Evolutionary conservation across 352 stramenopile species (phyloP).

Genomic region (Phytophthora cajani): DNA sequence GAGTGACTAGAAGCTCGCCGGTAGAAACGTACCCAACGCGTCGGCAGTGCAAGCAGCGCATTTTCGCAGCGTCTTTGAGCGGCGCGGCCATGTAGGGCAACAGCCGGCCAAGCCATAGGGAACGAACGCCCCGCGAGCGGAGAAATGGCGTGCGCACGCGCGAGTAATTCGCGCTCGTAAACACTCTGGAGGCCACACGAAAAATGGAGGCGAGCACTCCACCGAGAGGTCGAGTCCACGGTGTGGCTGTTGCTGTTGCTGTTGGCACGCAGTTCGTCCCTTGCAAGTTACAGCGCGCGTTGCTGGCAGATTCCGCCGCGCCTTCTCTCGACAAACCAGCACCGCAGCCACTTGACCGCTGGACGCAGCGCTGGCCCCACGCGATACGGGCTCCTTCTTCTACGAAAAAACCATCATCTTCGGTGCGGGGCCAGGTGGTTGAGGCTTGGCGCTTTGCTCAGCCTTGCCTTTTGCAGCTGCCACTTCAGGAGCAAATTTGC

Average conservation of each 20-base stretch:
- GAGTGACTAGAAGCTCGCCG: neutral
- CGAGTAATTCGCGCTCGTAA: conserved; percentile 15
- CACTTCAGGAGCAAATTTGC: neutral
- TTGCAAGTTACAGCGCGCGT: neutral
- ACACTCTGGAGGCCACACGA: conserved; percentile 9
- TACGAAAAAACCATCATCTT: neutral
- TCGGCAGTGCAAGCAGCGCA: neutral
- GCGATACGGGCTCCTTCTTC: neutral
- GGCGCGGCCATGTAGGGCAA: neutral
- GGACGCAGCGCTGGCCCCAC: conserved; percentile 5
- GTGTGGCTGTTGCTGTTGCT: too few relatives aligned
- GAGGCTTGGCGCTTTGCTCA: neutral
- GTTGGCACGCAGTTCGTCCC: neutral
- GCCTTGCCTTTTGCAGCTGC: neutral
- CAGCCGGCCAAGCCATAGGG: conserved; percentile 7
- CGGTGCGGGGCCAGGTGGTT: neutral
- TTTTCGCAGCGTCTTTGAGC: conserved; percentile 1
- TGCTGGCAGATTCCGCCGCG: conserved; percentile 1
- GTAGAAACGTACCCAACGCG: conserved; percentile 2
- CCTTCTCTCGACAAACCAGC: conserved; percentile 8
- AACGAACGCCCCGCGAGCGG: conserved; percentile 6
- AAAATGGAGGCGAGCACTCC: conserved; percentile 1
- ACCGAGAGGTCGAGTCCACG: neutral
- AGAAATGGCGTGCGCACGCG: neutral
- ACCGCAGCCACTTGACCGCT: conserved; percentile 9